These are phyloP conservation scores for Desmodesmus armatus DNA, from an alignment of 139 green algal genomes.

Conservation along the genomic window DNA sequence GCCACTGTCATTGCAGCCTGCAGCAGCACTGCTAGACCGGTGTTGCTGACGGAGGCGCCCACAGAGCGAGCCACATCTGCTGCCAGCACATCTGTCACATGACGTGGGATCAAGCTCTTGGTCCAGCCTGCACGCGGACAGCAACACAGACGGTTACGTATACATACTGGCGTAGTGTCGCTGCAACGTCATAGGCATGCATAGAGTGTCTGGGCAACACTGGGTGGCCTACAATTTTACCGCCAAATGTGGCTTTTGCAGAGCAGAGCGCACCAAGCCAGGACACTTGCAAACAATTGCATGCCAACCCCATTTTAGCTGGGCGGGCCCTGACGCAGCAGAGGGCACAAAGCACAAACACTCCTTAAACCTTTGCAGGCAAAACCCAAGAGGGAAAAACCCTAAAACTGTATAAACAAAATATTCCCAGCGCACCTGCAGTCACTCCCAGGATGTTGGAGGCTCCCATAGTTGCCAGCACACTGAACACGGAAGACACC, in stretches of 20 bases:
- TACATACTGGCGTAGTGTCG: too few relatives aligned
- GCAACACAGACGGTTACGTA: background rate
- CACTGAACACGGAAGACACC: background rate
- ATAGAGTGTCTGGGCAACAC: background rate
- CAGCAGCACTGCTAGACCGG: slow-evolving; percentile 1
- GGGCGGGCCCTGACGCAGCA: too few relatives aligned
- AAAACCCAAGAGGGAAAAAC: too few relatives aligned
- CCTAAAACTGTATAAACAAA: background rate
- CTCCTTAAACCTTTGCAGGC: too few relatives aligned
- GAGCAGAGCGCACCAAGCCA: too few relatives aligned
- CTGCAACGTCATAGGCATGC: too few relatives aligned
- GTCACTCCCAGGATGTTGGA: background rate
- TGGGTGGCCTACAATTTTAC: background rate
- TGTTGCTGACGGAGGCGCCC: background rate
- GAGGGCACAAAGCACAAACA: too few relatives aligned
- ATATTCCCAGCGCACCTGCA: background rate
- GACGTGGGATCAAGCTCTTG: background rate
- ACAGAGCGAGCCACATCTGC: background rate
- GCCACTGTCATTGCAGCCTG: slow-evolving; percentile 7
- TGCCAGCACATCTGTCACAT: background rate
- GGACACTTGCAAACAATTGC: too few relatives aligned
- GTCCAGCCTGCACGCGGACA: background rate
- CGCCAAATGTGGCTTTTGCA: background rate
- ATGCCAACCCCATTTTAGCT: too few relatives aligned
- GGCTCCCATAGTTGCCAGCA: background rate